phyloP scores from a whole-genome alignment of 495 filamentous ascomycete genomes.

The Lasiosphaeria ovina region DNA sequence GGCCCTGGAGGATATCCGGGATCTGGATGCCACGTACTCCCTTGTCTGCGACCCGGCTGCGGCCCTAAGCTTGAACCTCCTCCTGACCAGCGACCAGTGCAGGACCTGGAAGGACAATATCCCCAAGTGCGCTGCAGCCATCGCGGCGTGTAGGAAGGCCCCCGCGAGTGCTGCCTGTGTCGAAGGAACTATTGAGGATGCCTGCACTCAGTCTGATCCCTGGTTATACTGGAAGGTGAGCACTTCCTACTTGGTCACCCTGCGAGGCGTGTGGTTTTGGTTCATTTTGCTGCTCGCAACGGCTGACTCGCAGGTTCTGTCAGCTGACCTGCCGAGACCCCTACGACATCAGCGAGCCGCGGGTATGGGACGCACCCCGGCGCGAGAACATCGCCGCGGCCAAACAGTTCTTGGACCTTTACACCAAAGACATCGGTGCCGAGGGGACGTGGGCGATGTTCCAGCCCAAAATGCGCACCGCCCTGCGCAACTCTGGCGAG shows the following conservation, averaged over 20 bases:
- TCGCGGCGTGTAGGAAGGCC: background rate
- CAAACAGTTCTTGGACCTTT: background rate
- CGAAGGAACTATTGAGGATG: background rate
- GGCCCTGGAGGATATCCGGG: background rate
- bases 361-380: background rate
- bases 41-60: background rate
- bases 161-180: background rate
- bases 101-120: background rate
- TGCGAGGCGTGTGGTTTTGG: background rate
- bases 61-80: background rate
- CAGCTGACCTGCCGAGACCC: background rate
- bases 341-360: background rate
- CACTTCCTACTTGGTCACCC: background rate
- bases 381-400: background rate
- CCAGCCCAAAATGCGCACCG: background rate
- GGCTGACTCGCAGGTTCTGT: background rate
- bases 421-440: background rate
- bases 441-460: background rate
- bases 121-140: background rate
- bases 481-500: background rate
- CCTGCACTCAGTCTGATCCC: background rate
- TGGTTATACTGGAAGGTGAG: background rate
- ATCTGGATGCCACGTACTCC: background rate
- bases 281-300: background rate
- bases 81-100: background rate